Evolutionary conservation across 176 grass and related monocot genomes (phyloP), one percentile per base, ranked within the genome.

Genomic region (Oryza punctata): DNA sequence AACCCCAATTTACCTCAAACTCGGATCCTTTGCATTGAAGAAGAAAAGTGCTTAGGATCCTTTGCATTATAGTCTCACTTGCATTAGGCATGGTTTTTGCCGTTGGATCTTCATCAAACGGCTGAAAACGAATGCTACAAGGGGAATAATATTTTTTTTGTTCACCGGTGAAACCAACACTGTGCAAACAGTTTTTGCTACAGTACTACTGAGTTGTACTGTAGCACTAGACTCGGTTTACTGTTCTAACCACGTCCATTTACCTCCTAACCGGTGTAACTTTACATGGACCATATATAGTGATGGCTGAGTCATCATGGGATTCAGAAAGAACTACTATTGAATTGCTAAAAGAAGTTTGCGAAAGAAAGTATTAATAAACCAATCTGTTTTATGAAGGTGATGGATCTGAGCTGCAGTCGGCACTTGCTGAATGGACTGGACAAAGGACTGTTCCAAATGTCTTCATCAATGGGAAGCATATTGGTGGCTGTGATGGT

Each of bases 381-480:
- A 44, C 14, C 24, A 10, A 65, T 40, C 12, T 66, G 1, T 67
- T 78, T 1, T 65, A 38, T 90, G 63, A 77, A 98, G 95, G 88
- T 80, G 95, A 98, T 86, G 95, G 95, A 57, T 3, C 88, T 63
- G 92, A 87, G 35, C 67, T 91, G 67, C 92, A 98, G 64, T 76
- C 80, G 4, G 95, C 92, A 19, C 86, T 98, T 37, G 77, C 75
- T 38, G 84, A 98, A 69, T 94, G 90, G 95, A 98, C 95, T 37
- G 89, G 87, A 25, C 95, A 95, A 60, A 93, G 85, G 13, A 95
- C 89, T 65, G 88, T 95, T 67, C 92, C 95, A 29, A 95, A 91
- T 80, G 89, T 98, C 60, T 98, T 98, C 76, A 95, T 98, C 78
- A 88, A 86, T 30, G 96, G 89, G 41, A 91, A 93, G 68, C 93